Evolutionary conservation across 805 yeast species (phyloP).

Genomic region (Starmerella kuoi): DNA sequence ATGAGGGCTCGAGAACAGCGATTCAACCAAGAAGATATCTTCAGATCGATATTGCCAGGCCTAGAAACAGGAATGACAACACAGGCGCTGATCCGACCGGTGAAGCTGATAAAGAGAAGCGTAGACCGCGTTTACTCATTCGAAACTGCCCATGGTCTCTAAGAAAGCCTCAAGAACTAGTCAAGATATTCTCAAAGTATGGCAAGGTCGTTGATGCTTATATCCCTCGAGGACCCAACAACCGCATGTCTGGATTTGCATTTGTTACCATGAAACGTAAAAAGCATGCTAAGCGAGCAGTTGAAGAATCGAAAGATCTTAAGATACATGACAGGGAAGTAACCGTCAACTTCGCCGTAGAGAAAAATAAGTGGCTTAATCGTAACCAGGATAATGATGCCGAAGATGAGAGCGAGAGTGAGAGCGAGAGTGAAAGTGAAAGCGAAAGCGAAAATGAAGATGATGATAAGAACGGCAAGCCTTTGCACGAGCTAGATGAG

Average conservation of each 20-base stretch:
- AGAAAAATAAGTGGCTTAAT: constrained; percentile 68
- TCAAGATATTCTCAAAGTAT: constrained; percentile 54
- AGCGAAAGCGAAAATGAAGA: constrained; percentile 30
- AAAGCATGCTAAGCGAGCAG: constrained; percentile 65
- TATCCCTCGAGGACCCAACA: constrained; percentile 79
- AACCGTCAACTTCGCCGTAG: constrained; percentile 87
- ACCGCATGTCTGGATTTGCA: constrained; percentile 88
- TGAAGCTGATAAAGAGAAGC: constrained; percentile 38
- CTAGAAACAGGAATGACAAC: constrained; percentile 58
- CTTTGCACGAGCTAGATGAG: constrained; percentile 16
- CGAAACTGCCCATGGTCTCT: constrained; percentile 96
- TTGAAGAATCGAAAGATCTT: constrained; percentile 59
- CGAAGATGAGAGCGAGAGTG: constrained; percentile 29
- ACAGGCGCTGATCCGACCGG: constrained; percentile 9
- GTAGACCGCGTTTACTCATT: constrained; percentile 75
- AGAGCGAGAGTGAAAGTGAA: constrained; percentile 22
- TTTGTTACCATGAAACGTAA: constrained; percentile 81
- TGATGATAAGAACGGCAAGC: constrained; percentile 21
- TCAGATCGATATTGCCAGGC: constrained; percentile 77
- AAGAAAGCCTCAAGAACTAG: constrained; percentile 59
- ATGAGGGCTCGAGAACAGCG: constrained; percentile 50
- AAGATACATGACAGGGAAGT: constrained; percentile 83
- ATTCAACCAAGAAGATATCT: constrained; percentile 49
- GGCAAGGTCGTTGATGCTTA: constrained; percentile 83
- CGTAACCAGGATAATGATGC: constrained; percentile 34